Conservation (phyloP, 495 filamentous ascomycete species). For the Terfezia claveryi region DNA sequence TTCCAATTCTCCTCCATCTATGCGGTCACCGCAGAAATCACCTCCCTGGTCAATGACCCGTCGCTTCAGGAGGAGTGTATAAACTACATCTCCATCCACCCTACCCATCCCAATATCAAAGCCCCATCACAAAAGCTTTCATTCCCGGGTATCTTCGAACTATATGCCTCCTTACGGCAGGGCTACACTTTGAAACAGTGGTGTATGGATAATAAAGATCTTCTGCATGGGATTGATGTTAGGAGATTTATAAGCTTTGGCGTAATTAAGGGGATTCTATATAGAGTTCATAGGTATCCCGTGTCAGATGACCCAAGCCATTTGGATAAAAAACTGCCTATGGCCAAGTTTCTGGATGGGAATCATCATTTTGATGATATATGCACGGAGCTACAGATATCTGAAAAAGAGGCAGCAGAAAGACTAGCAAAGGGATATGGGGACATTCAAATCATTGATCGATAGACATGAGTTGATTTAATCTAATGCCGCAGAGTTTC, state of each 20-base stretch:
- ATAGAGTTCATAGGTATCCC: slow-evolving; percentile 79
- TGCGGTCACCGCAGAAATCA: slow-evolving; percentile 55
- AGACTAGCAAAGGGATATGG: slow-evolving; percentile 26
- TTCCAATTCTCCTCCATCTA: slow-evolving; percentile 88
- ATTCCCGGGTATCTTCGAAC: slow-evolving; percentile 35
- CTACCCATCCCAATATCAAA: slow-evolving; percentile 12
- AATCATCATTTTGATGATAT: slow-evolving; percentile 53
- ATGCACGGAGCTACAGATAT: slow-evolving; percentile 41
- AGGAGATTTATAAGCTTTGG: slow-evolving; percentile 86
- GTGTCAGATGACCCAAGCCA: slow-evolving; percentile 23
- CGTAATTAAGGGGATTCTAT: slow-evolving; percentile 85
- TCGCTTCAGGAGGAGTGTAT: slow-evolving; percentile 68
- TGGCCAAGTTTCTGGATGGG: slow-evolving; percentile 40
- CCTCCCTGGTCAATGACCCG: slow-evolving; percentile 44
- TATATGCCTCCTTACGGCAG: slow-evolving; percentile 59
- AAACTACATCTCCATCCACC: slow-evolving; percentile 41
- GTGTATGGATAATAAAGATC: slow-evolving; percentile 44
- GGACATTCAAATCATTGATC: slow-evolving; percentile 34
- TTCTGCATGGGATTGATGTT: slow-evolving; percentile 53
- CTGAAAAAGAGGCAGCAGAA: slow-evolving; percentile 32
- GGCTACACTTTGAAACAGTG: slow-evolving; percentile 64
- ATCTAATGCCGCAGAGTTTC: no score
- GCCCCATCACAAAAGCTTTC: slow-evolving; percentile 14
- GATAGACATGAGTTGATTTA: slow-evolving; percentile 13
- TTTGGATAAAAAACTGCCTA: not conserved